A percentile compares a stretch with the other conserved stretches of the same genome.
phyloP scores from a whole-genome alignment of 2,329 filamentous ascomycete genomes.

The Sclerotinia borealis region DNA sequence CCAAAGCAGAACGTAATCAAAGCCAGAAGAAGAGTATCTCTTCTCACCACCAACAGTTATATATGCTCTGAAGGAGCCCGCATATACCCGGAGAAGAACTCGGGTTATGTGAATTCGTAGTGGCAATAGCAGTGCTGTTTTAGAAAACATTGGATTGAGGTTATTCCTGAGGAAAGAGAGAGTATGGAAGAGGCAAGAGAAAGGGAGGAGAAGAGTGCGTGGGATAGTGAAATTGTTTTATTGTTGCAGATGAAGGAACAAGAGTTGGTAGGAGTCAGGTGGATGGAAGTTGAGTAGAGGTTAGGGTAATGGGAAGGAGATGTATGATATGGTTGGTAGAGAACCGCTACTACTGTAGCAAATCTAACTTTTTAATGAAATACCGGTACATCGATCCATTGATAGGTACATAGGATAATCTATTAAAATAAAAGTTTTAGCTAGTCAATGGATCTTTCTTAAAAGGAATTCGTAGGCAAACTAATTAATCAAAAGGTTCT shows the following conservation, averaged over 20 bases:
- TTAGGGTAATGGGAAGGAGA: too few species aligned
- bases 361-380: too few species aligned
- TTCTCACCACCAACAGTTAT: conserved; percentile 8
- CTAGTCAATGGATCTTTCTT: too few species aligned
- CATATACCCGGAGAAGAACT: conserved; percentile 19
- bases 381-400: too few species aligned
- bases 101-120: conserved; percentile 17
- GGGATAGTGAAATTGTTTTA: neutral
- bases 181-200: neutral
- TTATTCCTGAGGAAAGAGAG: neutral
- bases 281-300: too few species aligned
- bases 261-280: neutral
- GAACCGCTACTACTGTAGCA: too few species aligned
- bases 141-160: neutral
- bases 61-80: conserved; percentile 15
- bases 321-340: too few species aligned
- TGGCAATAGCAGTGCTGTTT: neutral
- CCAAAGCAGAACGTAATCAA: neutral
- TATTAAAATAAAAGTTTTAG: too few species aligned
- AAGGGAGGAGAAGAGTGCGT: neutral
- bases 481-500: too few species aligned
- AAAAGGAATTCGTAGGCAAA: too few species aligned
- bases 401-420: too few species aligned
- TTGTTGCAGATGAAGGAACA: neutral
- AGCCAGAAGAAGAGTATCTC: neutral